A percentile compares a stretch with the other conserved stretches of the same genome.
Conservation (phyloP, 1,284 basidiomycete genomes). For the Rhodotorula sp. region DNA sequence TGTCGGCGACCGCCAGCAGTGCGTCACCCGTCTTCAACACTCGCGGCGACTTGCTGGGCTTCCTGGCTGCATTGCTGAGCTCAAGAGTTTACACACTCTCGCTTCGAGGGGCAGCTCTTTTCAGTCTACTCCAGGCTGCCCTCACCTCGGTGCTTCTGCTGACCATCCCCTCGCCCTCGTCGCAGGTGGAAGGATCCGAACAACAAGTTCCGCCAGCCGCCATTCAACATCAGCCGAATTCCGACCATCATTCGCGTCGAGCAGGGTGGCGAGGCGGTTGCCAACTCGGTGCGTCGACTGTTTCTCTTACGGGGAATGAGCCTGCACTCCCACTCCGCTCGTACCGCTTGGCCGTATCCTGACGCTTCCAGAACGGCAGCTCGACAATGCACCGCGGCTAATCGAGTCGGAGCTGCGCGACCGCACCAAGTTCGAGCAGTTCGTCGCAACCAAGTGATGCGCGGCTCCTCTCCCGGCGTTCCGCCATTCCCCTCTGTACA, state of each 20-base stretch:
- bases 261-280: conserved; percentile 12
- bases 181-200: conserved; percentile 66
- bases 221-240: conserved; percentile 66
- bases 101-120: too few relatives aligned
- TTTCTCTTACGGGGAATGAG: too few relatives aligned
- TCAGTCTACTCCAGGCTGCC: background rate
- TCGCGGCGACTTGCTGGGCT: too few relatives aligned
- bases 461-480: too few relatives aligned
- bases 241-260: conserved; percentile 68
- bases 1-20: conserved; percentile 68
- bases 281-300: conserved; percentile 62
- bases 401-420: conserved; percentile 61
- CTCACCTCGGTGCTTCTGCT: background rate
- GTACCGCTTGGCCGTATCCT: background rate
- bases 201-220: conserved; percentile 64
- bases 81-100: too few relatives aligned
- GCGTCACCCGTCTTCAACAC: background rate
- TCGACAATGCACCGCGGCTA: conserved; percentile 58
- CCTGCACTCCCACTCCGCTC: conserved; percentile 12
- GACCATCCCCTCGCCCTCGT: background rate
- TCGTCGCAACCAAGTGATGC: conserved; percentile 38
- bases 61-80: too few relatives aligned
- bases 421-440: conserved; percentile 42
- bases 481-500: background rate
- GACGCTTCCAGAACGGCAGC: conserved; percentile 49